Percentiles rank a stretch among this genome's conserved stretches.
Evolutionary conservation across 768 basidiomycete genomes (phyloP).

Genomic region (Boletellus ananiceps): DNA sequence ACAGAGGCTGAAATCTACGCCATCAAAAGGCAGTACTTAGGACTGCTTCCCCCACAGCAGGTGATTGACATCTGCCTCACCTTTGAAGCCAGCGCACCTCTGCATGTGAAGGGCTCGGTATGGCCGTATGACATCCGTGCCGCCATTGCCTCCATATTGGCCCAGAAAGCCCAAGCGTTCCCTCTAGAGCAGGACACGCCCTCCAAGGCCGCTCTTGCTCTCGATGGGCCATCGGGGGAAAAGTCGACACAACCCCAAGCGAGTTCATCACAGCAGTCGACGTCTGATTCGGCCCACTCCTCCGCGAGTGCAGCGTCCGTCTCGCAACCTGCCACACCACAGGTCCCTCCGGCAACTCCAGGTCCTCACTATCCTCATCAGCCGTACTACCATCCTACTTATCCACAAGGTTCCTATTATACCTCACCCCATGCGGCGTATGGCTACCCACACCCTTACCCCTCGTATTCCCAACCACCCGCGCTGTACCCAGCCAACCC

Average conservation of each 20-base stretch:
- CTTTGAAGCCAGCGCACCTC: slow-evolving; percentile 64
- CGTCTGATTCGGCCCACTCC: slow-evolving; percentile 24
- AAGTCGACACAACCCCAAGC: slow-evolving; percentile 13
- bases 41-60: slow-evolving; percentile 60
- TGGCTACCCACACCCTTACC: slow-evolving; percentile 38
- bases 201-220: slow-evolving; percentile 10
- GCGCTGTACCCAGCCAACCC: slow-evolving; percentile 30
- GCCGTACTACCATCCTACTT: slow-evolving; percentile 53
- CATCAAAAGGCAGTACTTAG: slow-evolving; percentile 69
- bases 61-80: slow-evolving; percentile 76
- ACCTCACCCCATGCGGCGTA: slow-evolving; percentile 35
- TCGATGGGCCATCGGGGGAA: slow-evolving; percentile 12
- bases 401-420: slow-evolving; percentile 69
- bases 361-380: slow-evolving; percentile 46
- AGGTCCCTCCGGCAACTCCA: slow-evolving; percentile 5
- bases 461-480: slow-evolving; percentile 31
- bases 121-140: slow-evolving; percentile 70
- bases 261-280: slow-evolving; percentile 16
- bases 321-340: slow-evolving; percentile 13
- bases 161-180: slow-evolving; percentile 21
- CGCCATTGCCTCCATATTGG: slow-evolving; percentile 52
- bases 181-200: slow-evolving; percentile 10
- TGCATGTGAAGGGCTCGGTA: slow-evolving; percentile 58
- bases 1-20: slow-evolving; percentile 46
- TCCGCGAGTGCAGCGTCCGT: slow-evolving; percentile 16